These are phyloP conservation scores for Penicillium taxi DNA, from an alignment of 495 filamentous ascomycete genomes.

Conservation along the genomic window DNA sequence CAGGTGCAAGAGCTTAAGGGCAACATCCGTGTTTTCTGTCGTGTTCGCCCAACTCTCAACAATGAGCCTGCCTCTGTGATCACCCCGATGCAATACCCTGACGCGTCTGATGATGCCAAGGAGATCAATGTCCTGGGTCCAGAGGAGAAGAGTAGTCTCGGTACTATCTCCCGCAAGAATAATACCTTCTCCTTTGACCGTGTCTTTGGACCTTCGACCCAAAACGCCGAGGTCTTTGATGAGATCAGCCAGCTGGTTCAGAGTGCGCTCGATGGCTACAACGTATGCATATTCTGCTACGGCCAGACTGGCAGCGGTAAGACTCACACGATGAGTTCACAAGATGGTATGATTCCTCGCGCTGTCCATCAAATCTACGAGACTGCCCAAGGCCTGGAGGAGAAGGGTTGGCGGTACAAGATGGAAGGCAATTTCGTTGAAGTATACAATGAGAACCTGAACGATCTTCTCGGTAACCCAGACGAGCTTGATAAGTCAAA, in stretches of 20 bases:
- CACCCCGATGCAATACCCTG: slow-evolving; percentile 68
- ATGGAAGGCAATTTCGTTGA: slow-evolving; percentile 98
- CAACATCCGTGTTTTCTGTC: slow-evolving; percentile 97
- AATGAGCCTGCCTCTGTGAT: slow-evolving; percentile 49
- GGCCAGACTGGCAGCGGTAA: slow-evolving; percentile 97
- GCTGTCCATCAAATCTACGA: slow-evolving; percentile 90
- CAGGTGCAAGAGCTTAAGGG: slow-evolving; percentile 98
- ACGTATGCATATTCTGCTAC: slow-evolving; percentile 99
- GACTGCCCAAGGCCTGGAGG: slow-evolving; percentile 68
- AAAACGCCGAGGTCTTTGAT: slow-evolving; percentile 85
- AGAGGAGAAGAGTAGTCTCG: slow-evolving; percentile 76
- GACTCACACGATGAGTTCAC: slow-evolving; percentile 90
- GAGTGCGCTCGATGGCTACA: slow-evolving; percentile 93
- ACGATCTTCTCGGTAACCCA: slow-evolving; percentile 76
- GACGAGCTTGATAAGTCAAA: slow-evolving; percentile 77
- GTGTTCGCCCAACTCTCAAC: slow-evolving; percentile 75
- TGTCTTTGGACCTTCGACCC: slow-evolving; percentile 69
- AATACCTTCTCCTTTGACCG: slow-evolving; percentile 88
- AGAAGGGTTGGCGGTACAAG: slow-evolving; percentile 88
- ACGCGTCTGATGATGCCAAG: slow-evolving; percentile 64
- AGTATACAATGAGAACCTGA: slow-evolving; percentile 95
- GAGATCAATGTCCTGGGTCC: slow-evolving; percentile 79
- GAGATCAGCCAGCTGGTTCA: slow-evolving; percentile 97
- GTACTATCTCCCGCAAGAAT: slow-evolving; percentile 63
- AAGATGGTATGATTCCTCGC: slow-evolving; percentile 91